These are phyloP conservation scores for Talaromyces sp. DNA, from an alignment of 2,329 filamentous ascomycete genomes.

Conservation along the genomic window DNA sequence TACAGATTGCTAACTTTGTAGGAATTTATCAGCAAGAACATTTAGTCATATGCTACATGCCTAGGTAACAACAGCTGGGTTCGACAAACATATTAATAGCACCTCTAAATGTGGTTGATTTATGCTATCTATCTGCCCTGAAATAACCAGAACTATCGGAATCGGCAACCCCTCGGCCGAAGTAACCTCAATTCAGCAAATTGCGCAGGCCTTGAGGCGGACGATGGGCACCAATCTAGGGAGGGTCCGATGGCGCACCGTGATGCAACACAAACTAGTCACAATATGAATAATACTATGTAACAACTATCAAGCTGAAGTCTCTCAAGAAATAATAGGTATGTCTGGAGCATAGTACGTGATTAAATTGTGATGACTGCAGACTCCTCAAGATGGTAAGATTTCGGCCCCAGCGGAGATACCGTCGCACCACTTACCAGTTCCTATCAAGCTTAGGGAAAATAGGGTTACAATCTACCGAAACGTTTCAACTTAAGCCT, in stretches of 20 bases:
- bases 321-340: no score
- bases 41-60: background rate
- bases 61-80: background rate
- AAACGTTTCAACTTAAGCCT: background rate
- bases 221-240: background rate
- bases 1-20: background rate
- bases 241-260: background rate
- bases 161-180: background rate
- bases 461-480: constrained; percentile 5
- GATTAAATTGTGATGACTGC: background rate
- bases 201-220: background rate
- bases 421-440: background rate
- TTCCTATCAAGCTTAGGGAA: background rate
- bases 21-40: background rate
- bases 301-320: background rate
- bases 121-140: background rate
- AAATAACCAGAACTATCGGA: background rate
- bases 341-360: background rate
- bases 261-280: background rate
- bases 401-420: background rate
- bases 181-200: background rate
- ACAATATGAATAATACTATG: background rate
- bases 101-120: no score
- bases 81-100: background rate
- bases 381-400: background rate